Conservation (phyloP, 2,329 filamentous ascomycete species). For the Beauveria varroae region DNA sequence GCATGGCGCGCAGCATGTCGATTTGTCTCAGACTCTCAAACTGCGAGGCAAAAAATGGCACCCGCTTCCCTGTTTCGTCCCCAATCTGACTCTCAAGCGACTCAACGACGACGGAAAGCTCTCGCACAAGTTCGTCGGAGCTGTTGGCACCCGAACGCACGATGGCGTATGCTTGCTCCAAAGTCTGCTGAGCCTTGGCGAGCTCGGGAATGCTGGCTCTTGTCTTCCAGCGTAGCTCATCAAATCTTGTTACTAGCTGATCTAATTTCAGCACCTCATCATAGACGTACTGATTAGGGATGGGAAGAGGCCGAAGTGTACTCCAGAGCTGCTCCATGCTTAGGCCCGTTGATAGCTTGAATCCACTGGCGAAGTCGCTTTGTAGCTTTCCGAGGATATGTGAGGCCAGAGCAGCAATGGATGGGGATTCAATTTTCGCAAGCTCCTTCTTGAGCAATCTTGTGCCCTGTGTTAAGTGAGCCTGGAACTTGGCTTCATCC, state of each 20-base stretch:
- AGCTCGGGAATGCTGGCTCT: conserved; percentile 44
- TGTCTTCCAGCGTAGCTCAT: conserved; percentile 52
- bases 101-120: conserved; percentile 43
- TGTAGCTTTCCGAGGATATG: conserved; percentile 36
- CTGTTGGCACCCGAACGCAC: conserved; percentile 36
- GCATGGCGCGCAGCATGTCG: conserved; percentile 30
- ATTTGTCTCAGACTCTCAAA: conserved; percentile 53
- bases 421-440: conserved; percentile 16
- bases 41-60: conserved; percentile 44
- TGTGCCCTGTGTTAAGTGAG: conserved; percentile 48
- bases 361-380: conserved; percentile 58
- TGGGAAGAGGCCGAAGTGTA: conserved; percentile 55
- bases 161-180: conserved; percentile 50
- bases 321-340: conserved; percentile 78
- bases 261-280: conserved; percentile 44
- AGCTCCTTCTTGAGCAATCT: conserved; percentile 32
- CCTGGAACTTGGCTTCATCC: conserved; percentile 57
- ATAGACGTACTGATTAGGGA: conserved; percentile 38
- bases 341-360: conserved; percentile 66
- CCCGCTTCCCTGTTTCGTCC: conserved; percentile 31
- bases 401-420: conserved; percentile 30
- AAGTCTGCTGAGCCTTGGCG: conserved; percentile 43
- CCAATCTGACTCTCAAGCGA: conserved; percentile 41
- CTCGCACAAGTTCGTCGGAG: conserved; percentile 39
- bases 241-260: conserved; percentile 50